phyloP scores from a whole-genome alignment of 2,329 filamentous ascomycete genomes.

The Fusarium sp. region DNA sequence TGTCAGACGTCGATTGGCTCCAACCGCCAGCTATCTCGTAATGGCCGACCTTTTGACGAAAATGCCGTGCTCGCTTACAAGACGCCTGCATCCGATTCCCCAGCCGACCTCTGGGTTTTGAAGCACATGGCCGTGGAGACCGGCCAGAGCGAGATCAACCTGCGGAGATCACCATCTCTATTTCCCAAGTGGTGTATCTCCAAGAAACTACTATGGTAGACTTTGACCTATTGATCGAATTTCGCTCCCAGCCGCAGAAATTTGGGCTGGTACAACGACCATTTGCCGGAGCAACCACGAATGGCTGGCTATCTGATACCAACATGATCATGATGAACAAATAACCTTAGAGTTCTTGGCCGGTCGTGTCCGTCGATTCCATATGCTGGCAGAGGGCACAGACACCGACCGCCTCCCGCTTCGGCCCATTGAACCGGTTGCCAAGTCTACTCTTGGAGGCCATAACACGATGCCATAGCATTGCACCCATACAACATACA shows the following conservation, averaged over 20 bases:
- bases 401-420: slow-evolving; percentile 25
- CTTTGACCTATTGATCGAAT: slow-evolving; percentile 17
- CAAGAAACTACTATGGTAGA: slow-evolving; percentile 10
- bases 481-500: slow-evolving; percentile 30
- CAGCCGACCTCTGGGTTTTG: slow-evolving; percentile 16
- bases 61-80: slow-evolving; percentile 29
- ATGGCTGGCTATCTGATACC: slow-evolving; percentile 13
- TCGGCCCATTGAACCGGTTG: slow-evolving; percentile 41
- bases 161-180: background rate
- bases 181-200: slow-evolving; percentile 6
- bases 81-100: slow-evolving; percentile 19
- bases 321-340: slow-evolving; percentile 11
- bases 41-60: slow-evolving; percentile 23
- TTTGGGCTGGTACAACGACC: slow-evolving; percentile 19
- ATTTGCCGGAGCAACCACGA: slow-evolving; percentile 27
- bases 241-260: slow-evolving; percentile 13
- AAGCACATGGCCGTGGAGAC: slow-evolving; percentile 31
- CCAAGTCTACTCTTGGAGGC: slow-evolving; percentile 33
- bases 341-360: slow-evolving; percentile 18
- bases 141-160: slow-evolving; percentile 20
- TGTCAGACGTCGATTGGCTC: slow-evolving; percentile 33
- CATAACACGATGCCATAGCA: slow-evolving; percentile 22
- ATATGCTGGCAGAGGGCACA: slow-evolving; percentile 23
- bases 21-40: slow-evolving; percentile 28
- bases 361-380: slow-evolving; percentile 25